Conservation (phyloP, 192 early-diverging fungal species). For the Dimargaris verticillata region DNA sequence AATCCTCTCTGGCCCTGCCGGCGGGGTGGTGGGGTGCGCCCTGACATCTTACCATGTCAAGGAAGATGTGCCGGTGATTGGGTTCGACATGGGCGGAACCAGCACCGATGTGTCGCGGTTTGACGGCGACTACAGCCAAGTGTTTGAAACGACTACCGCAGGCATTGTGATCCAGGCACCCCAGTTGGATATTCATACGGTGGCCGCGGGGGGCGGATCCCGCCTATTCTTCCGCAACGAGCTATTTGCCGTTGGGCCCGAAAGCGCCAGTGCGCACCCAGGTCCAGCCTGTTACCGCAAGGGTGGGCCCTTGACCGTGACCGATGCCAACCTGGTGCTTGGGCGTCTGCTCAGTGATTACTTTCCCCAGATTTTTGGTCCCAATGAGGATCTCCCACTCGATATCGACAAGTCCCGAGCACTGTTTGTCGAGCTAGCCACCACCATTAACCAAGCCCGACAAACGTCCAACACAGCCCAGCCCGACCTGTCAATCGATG, state of each 20-base stretch:
- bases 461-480: slow-evolving; percentile 11
- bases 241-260: slow-evolving; percentile 83
- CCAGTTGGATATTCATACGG: slow-evolving; percentile 89
- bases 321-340: slow-evolving; percentile 85
- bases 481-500: slow-evolving; percentile 50
- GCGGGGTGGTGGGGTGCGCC: slow-evolving; percentile 81
- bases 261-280: slow-evolving; percentile 84
- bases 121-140: slow-evolving; percentile 76
- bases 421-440: slow-evolving; percentile 49
- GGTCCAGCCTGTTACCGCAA: slow-evolving; percentile 92
- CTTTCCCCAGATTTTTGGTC: slow-evolving; percentile 93
- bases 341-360: slow-evolving; percentile 68
- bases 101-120: slow-evolving; percentile 87
- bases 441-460: slow-evolving; percentile 40
- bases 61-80: slow-evolving; percentile 49
- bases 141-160: slow-evolving; percentile 85
- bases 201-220: slow-evolving; percentile 93
- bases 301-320: slow-evolving; percentile 82
- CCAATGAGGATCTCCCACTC: slow-evolving; percentile 60
- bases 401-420: slow-evolving; percentile 41
- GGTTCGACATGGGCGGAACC: slow-evolving; percentile 94
- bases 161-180: slow-evolving; percentile 88
- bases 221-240: slow-evolving; percentile 83
- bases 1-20: slow-evolving; percentile 89
- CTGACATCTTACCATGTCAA: slow-evolving; percentile 26